Percentiles rank a stretch among this genome's conserved stretches.
Conservation (phyloP, 768 basidiomycete genomes). For the Panellus pusillus region DNA sequence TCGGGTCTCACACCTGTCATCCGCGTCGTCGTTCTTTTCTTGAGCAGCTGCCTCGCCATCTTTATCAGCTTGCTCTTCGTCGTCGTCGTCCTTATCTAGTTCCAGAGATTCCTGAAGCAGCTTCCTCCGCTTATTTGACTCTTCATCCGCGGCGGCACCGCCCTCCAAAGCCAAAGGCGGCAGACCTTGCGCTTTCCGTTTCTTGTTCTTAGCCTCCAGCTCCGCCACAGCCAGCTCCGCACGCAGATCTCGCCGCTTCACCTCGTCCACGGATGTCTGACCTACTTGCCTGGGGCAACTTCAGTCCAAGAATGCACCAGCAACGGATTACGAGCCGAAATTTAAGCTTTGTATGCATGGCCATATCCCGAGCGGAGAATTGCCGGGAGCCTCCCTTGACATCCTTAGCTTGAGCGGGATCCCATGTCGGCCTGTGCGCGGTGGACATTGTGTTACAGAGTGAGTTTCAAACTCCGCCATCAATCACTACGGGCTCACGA, state of each 20-base stretch:
- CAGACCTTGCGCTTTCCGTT: constrained; percentile 86
- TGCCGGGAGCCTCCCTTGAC: constrained; percentile 91
- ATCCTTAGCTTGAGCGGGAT: constrained; percentile 92
- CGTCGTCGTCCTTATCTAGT: constrained; percentile 88
- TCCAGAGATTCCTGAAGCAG: constrained; percentile 83
- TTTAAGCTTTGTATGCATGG: constrained; percentile 95
- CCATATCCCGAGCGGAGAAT: constrained; percentile 91
- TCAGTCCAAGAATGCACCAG: not conserved
- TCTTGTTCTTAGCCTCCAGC: constrained; percentile 83
- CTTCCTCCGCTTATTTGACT: constrained; percentile 81
- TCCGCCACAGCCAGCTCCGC: constrained; percentile 85
- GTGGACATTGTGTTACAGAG: constrained; percentile 63
- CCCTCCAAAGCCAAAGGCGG: constrained; percentile 48
- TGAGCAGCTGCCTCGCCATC: constrained; percentile 29
- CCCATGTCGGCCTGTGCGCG: constrained; percentile 96
- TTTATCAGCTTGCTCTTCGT: constrained; percentile 56
- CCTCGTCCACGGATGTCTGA: constrained; percentile 79
- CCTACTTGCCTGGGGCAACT: constrained; percentile 64
- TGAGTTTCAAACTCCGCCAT: constrained; percentile 1
- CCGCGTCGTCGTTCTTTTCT: constrained; percentile 37
- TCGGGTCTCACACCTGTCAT: constrained; percentile 43
- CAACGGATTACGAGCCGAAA: constrained; percentile 64
- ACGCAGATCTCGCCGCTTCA: constrained; percentile 76
- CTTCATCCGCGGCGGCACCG: constrained; percentile 46
- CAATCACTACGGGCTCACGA: not conserved